phyloP scores from a whole-genome alignment of 1,284 basidiomycete genomes.

The Tranzscheliella williamsii region DNA sequence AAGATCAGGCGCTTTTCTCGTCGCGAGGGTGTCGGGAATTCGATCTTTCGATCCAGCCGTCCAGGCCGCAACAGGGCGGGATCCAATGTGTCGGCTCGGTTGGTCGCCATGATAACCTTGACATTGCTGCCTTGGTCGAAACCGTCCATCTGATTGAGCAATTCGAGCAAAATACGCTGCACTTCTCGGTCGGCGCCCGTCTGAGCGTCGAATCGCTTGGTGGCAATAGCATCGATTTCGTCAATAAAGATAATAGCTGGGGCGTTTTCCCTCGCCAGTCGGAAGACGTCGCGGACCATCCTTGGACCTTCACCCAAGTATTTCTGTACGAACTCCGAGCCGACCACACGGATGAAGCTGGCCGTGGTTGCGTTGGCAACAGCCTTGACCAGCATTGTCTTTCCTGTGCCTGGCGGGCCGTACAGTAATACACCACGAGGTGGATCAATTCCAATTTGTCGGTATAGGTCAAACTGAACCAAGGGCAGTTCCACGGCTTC shows the following conservation, averaged over 20 bases:
- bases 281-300: constrained; percentile 99
- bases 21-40: constrained; percentile 91
- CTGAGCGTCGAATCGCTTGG: constrained; percentile 99
- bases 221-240: constrained; percentile 98
- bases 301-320: constrained; percentile 98
- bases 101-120: constrained; percentile 68
- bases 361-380: constrained; percentile 97
- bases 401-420: constrained; percentile 94
- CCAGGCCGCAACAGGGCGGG: constrained; percentile 96
- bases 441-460: constrained; percentile 99
- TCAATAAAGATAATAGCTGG: constrained; percentile 99
- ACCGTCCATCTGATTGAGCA: constrained; percentile 99
- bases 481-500: constrained; percentile 99
- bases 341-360: constrained; percentile 95
- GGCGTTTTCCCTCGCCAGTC: constrained; percentile 93
- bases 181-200: constrained; percentile 99
- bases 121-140: constrained; percentile 99
- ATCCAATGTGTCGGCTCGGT: constrained; percentile 64
- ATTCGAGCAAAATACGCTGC: constrained; percentile 95
- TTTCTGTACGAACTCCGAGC: constrained; percentile 98
- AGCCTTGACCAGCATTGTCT: constrained; percentile 99
- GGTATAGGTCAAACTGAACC: constrained; percentile 90
- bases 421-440: constrained; percentile 87
- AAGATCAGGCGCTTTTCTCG: constrained; percentile 97
- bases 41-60: constrained; percentile 96